phyloP scores from a whole-genome alignment of 768 basidiomycete genomes.

The Boletellus sp. region DNA sequence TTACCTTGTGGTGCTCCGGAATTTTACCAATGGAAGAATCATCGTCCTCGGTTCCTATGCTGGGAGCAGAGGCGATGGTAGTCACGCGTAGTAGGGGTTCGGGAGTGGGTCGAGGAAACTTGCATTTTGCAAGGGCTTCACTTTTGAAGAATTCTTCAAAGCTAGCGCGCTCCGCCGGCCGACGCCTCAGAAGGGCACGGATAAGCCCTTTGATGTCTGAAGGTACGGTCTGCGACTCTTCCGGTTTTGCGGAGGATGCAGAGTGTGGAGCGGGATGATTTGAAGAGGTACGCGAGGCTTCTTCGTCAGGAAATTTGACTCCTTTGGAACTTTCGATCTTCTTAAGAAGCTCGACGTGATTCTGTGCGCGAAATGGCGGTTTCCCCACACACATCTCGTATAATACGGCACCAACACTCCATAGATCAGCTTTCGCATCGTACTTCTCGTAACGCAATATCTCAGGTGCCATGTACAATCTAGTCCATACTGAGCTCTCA shows the following conservation, averaged over 20 bases:
- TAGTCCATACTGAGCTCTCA: constrained; percentile 26
- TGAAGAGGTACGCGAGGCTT: constrained; percentile 45
- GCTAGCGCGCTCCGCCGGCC: constrained; percentile 77
- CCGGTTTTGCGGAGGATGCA: constrained; percentile 30
- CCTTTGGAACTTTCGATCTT: constrained; percentile 91
- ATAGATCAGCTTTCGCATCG: constrained; percentile 95
- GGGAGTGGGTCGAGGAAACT: constrained; percentile 57
- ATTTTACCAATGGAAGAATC: constrained; percentile 39
- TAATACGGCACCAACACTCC: constrained; percentile 96
- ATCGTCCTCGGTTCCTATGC: constrained; percentile 28
- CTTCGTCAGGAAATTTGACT: constrained; percentile 93
- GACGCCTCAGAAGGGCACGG: constrained; percentile 74
- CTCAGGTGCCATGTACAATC: constrained; percentile 98
- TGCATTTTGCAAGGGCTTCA: constrained; percentile 69
- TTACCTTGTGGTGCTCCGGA: constrained; percentile 69
- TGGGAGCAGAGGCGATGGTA: constrained; percentile 8
- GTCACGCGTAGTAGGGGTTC: constrained; percentile 12
- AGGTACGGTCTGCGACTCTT: constrained; percentile 59
- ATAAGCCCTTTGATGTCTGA: constrained; percentile 87
- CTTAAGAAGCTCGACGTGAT: constrained; percentile 92
- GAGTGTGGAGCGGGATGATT: constrained; percentile 25
- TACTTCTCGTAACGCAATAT: constrained; percentile 97
- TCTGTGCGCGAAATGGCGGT: constrained; percentile 92
- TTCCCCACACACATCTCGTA: constrained; percentile 94
- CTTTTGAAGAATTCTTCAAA: constrained; percentile 94